These are phyloP conservation scores for Populus hybrid DNA, from an alignment of 441 rosid genomes.

Conservation along the genomic window DNA sequence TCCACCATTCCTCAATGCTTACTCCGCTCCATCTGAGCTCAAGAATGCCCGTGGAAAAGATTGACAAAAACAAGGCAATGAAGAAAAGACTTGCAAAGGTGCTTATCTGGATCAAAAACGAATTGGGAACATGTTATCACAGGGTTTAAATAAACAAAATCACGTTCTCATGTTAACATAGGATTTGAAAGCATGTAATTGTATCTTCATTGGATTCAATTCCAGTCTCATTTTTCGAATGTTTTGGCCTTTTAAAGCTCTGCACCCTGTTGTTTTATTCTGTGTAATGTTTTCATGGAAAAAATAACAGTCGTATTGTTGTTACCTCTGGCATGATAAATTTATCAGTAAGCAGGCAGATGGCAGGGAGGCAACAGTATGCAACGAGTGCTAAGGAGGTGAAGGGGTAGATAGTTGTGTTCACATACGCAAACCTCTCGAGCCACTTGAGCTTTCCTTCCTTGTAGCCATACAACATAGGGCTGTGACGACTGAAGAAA, in stretches of 20 bases:
- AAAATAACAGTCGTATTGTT: slow-evolving; percentile 4
- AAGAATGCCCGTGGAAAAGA: slow-evolving; percentile 77
- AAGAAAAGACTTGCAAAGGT: slow-evolving; percentile 88
- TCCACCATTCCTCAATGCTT: slow-evolving; percentile 98
- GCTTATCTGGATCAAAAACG: slow-evolving; percentile 55
- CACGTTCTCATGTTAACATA: neutral
- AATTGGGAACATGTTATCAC: neutral
- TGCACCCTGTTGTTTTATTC: neutral
- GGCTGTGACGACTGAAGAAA: slow-evolving; percentile 90
- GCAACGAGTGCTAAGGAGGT: slow-evolving; percentile 94
- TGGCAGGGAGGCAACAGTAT: slow-evolving; percentile 81
- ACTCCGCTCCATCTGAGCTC: slow-evolving; percentile 97
- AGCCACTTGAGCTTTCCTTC: slow-evolving; percentile 91
- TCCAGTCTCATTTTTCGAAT: neutral
- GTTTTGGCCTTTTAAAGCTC: neutral
- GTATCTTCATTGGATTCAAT: neutral
- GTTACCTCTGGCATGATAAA: slow-evolving; percentile 94
- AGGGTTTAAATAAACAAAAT: neutral
- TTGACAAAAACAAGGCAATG: slow-evolving; percentile 71
- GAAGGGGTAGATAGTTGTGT: slow-evolving; percentile 92
- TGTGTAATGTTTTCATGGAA: neutral
- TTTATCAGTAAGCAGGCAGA: slow-evolving; percentile 88
- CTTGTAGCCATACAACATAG: slow-evolving; percentile 81
- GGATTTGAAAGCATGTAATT: neutral
- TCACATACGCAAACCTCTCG: slow-evolving; percentile 77